Evolutionary conservation across 768 basidiomycete species (phyloP).

Genomic region (Tremella fuciformis): DNA sequence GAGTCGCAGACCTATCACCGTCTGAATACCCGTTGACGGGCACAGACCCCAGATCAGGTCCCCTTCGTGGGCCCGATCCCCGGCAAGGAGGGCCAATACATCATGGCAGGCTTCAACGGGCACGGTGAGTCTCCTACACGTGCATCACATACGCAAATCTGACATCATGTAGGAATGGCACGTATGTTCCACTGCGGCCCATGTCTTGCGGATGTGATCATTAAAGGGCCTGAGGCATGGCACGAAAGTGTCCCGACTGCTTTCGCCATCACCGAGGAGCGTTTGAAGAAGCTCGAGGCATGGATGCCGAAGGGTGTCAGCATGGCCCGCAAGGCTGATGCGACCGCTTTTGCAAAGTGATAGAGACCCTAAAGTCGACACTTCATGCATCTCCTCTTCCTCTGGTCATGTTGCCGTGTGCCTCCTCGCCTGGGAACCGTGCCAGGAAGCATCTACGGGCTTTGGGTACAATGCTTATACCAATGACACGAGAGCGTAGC

Average conservation of each 20-base stretch:
- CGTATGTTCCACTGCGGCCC: conserved; percentile 46
- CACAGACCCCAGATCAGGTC: conserved; percentile 37
- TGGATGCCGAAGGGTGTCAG: too few species aligned
- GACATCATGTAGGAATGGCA: conserved; percentile 26
- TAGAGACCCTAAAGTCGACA: too few species aligned
- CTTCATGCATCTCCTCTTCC: too few species aligned
- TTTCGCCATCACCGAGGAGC: conserved; percentile 30
- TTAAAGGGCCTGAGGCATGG: conserved; percentile 25
- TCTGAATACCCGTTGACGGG: background rate
- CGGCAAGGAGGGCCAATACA: conserved; percentile 38
- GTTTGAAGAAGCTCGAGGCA: conserved; percentile 12
- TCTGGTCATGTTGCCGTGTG: too few species aligned
- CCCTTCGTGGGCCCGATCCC: conserved; percentile 40
- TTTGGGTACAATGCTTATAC: too few species aligned
- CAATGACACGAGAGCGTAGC: too few species aligned
- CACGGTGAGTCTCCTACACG: conserved; percentile 16
- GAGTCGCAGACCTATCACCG: conserved; percentile 1
- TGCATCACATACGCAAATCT: too few species aligned
- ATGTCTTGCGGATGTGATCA: conserved; percentile 26
- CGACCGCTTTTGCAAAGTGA: too few species aligned
- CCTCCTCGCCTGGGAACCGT: too few species aligned
- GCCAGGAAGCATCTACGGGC: too few species aligned
- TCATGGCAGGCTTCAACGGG: conserved; percentile 36
- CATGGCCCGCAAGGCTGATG: too few species aligned
- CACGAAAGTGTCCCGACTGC: conserved; percentile 31